phyloP scores from a whole-genome alignment of 176 grass and related monocot genomes.

The Cymbopogon citratus region DNA sequence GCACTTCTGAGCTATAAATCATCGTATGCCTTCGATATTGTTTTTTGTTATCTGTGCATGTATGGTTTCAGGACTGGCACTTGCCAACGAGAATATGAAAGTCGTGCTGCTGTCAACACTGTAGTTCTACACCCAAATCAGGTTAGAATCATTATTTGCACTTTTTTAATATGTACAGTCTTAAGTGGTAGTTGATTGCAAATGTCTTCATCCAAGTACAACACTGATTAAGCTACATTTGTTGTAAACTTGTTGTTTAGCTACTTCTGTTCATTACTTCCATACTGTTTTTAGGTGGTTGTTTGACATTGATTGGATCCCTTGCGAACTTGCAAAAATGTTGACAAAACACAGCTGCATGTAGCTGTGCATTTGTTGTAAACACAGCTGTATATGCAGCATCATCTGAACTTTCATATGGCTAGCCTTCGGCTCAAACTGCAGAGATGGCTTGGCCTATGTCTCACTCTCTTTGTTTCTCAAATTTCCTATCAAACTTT shows the following conservation, averaged over 20 bases:
- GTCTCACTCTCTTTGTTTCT: background rate
- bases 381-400: too few species aligned
- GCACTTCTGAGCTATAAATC: constrained; percentile 18
- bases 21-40: background rate
- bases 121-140: constrained; percentile 98
- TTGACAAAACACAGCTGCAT: background rate
- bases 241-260: background rate
- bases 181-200: background rate
- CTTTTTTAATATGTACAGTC: background rate
- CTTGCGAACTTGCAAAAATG: background rate
- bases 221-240: background rate
- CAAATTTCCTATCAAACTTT: background rate
- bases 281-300: background rate
- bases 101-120: constrained; percentile 88
- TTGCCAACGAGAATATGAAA: constrained; percentile 96
- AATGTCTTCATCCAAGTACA: background rate
- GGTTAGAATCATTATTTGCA: constrained; percentile 27
- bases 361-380: background rate
- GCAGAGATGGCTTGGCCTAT: background rate
- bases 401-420: background rate
- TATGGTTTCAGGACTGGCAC: constrained; percentile 62
- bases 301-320: background rate
- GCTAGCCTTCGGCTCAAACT: background rate
- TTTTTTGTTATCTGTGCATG: constrained; percentile 15
- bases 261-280: background rate